Percentiles rank a stretch among this genome's conserved stretches.
Conservation (phyloP, 148 eudicot genomes). For the Rhododendron williamsianum region DNA sequence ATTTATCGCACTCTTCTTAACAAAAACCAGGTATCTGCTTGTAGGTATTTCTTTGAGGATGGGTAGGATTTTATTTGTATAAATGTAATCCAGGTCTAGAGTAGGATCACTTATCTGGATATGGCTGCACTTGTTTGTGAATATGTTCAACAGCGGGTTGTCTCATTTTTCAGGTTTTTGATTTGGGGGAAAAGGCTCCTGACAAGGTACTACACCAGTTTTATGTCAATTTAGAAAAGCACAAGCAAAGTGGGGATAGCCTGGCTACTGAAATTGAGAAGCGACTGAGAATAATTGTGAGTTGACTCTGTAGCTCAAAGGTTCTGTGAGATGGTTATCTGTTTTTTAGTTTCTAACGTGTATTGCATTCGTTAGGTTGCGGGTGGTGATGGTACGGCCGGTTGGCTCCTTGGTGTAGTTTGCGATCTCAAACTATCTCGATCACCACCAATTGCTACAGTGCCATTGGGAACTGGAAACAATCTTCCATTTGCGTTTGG, state of each 20-base stretch:
- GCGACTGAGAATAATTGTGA: conserved; percentile 26
- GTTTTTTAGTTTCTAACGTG: neutral
- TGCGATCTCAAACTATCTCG: conserved; percentile 30
- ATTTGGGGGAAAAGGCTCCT: conserved; percentile 24
- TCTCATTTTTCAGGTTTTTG: conserved; percentile 21
- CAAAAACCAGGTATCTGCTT: conserved; percentile 14
- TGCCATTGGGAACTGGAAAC: conserved; percentile 39
- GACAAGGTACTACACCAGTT: conserved; percentile 23
- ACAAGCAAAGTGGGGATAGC: conserved; percentile 18
- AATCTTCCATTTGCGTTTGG: conserved; percentile 37
- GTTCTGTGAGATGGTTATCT: neutral
- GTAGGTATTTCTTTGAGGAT: neutral
- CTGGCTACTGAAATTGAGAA: conserved; percentile 22
- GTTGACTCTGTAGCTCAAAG: conserved; percentile 1
- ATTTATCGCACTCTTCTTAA: conserved; percentile 24
- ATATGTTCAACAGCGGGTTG: neutral
- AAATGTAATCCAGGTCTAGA: neutral
- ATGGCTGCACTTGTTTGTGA: neutral
- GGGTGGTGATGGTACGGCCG: conserved; percentile 38
- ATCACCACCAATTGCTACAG: conserved; percentile 34
- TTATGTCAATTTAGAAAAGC: conserved; percentile 22
- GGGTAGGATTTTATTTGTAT: neutral
- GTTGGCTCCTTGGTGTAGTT: conserved; percentile 36
- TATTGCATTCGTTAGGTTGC: conserved; percentile 23
- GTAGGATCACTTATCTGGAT: neutral